Percentiles rank a stretch among this genome's conserved stretches.
Evolutionary conservation across 352 stramenopile species (phyloP).

Genomic region (Pythium aquatile): DNA sequence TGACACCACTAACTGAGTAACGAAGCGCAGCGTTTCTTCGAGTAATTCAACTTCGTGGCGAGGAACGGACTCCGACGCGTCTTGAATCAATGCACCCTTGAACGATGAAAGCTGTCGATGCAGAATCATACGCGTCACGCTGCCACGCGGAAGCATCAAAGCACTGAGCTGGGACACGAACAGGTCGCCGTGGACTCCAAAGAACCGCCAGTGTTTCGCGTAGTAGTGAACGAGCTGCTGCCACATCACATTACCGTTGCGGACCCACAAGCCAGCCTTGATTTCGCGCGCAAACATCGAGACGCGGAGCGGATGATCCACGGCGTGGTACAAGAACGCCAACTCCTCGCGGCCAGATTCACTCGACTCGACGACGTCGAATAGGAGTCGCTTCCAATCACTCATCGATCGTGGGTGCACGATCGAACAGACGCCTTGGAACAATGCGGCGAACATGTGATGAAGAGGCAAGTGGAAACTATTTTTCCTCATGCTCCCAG

Average conservation of each 20-base stretch:
- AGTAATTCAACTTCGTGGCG: constrained; percentile 51
- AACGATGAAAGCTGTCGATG: constrained; percentile 41
- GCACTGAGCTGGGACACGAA: constrained; percentile 66
- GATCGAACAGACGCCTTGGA: constrained; percentile 50
- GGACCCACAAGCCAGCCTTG: constrained; percentile 71
- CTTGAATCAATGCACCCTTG: constrained; percentile 16
- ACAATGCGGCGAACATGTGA: constrained; percentile 66
- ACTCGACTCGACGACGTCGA: constrained; percentile 19
- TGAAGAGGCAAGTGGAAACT: constrained; percentile 80
- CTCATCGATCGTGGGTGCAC: constrained; percentile 35
- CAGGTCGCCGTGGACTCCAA: constrained; percentile 69
- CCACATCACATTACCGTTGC: constrained; percentile 79
- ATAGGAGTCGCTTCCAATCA: constrained; percentile 53
- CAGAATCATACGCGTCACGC: constrained; percentile 55
- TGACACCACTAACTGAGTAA: constrained; percentile 58
- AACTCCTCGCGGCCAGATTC: constrained; percentile 28
- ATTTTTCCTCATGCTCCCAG: constrained; percentile 27
- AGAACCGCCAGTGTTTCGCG: constrained; percentile 80
- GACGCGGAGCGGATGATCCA: constrained; percentile 59
- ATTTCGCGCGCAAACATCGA: constrained; percentile 67
- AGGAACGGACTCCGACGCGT: constrained; percentile 26
- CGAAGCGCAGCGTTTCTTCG: constrained; percentile 61
- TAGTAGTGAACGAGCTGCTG: constrained; percentile 81
- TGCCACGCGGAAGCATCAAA: constrained; percentile 47
- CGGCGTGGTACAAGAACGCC: constrained; percentile 43